Percentiles rank a stretch among this genome's conserved stretches.
phyloP scores from a whole-genome alignment of 176 grass and related monocot species.

The Tuctoria greenei region DNA sequence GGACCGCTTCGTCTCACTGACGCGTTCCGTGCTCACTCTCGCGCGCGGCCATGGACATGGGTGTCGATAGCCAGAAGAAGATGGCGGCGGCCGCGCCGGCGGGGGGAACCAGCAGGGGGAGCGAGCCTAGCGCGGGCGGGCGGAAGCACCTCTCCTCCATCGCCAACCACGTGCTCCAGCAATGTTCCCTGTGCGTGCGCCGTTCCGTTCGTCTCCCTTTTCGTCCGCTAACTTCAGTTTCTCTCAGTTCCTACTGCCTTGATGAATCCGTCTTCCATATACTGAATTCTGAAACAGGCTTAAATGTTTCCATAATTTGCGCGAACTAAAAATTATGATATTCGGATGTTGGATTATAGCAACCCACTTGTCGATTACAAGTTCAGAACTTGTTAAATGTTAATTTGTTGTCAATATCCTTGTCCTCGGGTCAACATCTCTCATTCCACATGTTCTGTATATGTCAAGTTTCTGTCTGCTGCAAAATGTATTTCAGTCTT shows the following conservation, averaged over 20 bases:
- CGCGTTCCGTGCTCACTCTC: not conserved
- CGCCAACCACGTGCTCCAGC: conserved; percentile 66
- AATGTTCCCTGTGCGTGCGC: conserved; percentile 53
- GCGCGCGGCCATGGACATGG: conserved; percentile 15
- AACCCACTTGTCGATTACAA: not conserved
- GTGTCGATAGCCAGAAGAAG: not conserved
- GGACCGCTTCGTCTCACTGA: not conserved
- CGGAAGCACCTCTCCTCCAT: conserved; percentile 72
- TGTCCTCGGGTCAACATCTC: no score
- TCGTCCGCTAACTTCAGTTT: not conserved
- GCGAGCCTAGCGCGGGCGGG: not conserved
- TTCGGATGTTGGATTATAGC: no score
- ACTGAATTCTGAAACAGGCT: not conserved
- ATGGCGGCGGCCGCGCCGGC: not conserved
- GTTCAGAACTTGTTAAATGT: not conserved
- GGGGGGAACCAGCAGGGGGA: not conserved
- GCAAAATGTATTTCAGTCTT: not conserved
- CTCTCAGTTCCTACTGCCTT: not conserved
- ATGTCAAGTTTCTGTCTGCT: not conserved
- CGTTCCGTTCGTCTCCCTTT: not conserved
- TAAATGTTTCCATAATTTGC: not conserved
- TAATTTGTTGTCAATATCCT: no score
- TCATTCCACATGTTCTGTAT: no score
- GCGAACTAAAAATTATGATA: not conserved
- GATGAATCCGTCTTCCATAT: not conserved